Percentiles rank a stretch among this genome's conserved stretches.
phyloP scores from a whole-genome alignment of 805 yeast species.

The Wickerhamiella qilinensis region DNA sequence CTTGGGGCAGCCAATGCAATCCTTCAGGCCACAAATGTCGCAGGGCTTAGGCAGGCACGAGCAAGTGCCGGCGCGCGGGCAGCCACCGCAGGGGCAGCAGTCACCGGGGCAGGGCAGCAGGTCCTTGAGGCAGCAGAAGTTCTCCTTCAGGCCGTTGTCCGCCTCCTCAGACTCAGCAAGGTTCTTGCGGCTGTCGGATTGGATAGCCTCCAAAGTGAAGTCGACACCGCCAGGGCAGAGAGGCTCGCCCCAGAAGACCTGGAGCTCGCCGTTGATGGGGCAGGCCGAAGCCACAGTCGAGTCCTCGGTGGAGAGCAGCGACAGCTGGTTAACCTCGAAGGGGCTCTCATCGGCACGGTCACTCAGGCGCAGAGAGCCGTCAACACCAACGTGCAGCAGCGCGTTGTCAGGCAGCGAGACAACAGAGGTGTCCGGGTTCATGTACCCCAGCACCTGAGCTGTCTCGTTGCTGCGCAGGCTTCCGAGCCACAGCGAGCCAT shows the following conservation, averaged over 20 bases:
- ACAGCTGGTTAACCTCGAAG: not conserved
- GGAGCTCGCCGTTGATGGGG: not conserved
- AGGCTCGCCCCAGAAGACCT: not conserved
- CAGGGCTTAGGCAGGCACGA: not conserved
- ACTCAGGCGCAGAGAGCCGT: not conserved
- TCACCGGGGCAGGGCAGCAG: not conserved
- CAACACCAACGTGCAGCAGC: not conserved
- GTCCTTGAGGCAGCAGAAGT: not conserved
- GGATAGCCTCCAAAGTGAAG: not conserved
- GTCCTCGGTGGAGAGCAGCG: not conserved
- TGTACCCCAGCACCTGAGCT: constrained; percentile 5
- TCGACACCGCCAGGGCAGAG: not conserved
- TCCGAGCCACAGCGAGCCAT: constrained; percentile 10
- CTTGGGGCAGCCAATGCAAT: not conserved
- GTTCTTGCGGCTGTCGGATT: not conserved
- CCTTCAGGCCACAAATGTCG: not conserved
- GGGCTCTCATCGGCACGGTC: not conserved
- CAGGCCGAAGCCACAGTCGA: not conserved
- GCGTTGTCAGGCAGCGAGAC: not conserved
- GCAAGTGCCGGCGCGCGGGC: not conserved
- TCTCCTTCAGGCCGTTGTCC: not conserved
- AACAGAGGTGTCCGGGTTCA: constrained; percentile 3
- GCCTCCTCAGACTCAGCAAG: not conserved
- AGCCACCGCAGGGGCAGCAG: constrained; percentile 1
- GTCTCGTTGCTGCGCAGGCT: constrained; percentile 1